Base-by-base conservation (phyloP, 768 basidiomycete genomes). In the Megacollybia marginata region DNA sequence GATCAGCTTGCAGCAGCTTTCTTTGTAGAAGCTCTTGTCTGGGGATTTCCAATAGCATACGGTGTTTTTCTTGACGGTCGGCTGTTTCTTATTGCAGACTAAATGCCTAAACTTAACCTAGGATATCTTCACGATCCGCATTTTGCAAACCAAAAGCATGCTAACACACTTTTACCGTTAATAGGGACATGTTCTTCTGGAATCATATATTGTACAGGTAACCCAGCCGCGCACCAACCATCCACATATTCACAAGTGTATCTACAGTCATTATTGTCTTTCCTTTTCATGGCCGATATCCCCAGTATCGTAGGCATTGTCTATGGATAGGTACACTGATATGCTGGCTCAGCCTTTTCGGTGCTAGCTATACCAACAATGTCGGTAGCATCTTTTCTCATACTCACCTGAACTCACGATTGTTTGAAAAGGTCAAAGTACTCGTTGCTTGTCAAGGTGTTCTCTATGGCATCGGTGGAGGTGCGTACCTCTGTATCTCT, bases 171-270 rank as follows among this genome's bases (percentile, higher is more conserved):
- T 15, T 56, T 67, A 15, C 65, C 65, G 1, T 51, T 67, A 11
- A 57, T 64, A 42, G 65, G 65, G 13, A 61, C 58, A 1, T 49
- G 63, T 2, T 57, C 60, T 1, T 56, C 62, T 32, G 64, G 65
- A 1, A 57, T 65, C 28, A 65, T 65, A 15, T 66, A 64, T 49
- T 65, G 62, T 42, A 59, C 63, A 19, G 61, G 64, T 61, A 47
- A 18, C 54, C 32, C 11, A 16, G 8, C 5, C 9, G 10, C 28
- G 9, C 31, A n/a, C 32, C n/a, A 43, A 10, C 23, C 10, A 6
- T 20, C 15, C 19, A 16, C 6, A 19, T 5, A 16, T 19, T 8
- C 4, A 10, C 23, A 45, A n/a, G 19, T 31, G 16, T 45, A 34
- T 11, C 20, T 1, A 5, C 16, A 65, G 63, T 59, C 1, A 48